Evolutionary conservation across 2,329 filamentous ascomycete species (phyloP).

Genomic region (Arthroderma uncinatum): DNA sequence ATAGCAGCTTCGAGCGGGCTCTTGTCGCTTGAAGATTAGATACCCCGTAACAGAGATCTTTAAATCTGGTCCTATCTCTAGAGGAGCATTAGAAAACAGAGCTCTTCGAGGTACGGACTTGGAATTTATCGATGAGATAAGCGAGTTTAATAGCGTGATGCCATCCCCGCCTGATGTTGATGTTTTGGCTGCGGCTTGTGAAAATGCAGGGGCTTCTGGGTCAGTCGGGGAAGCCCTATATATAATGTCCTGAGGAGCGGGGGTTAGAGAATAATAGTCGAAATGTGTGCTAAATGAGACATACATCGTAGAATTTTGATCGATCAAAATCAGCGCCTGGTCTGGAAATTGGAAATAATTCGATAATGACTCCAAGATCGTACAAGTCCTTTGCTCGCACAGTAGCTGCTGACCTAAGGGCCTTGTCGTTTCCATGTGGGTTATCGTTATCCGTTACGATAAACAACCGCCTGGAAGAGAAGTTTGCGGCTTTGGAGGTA

Average conservation of each 20-base stretch:
- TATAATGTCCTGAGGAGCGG: slow-evolving; percentile 62
- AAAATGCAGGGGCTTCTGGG: slow-evolving; percentile 52
- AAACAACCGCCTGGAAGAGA: slow-evolving; percentile 84
- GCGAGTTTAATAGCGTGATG: slow-evolving; percentile 63
- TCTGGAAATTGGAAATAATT: slow-evolving; percentile 77
- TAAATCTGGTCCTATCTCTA: slow-evolving; percentile 76
- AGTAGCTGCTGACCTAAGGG: slow-evolving; percentile 61
- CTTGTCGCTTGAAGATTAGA: slow-evolving; percentile 74
- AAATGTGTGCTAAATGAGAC: slow-evolving; percentile 15
- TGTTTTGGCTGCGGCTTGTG: slow-evolving; percentile 39
- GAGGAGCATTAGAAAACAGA: slow-evolving; percentile 72
- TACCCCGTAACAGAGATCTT: slow-evolving; percentile 89
- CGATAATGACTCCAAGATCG: slow-evolving; percentile 81
- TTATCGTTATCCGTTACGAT: slow-evolving; percentile 91
- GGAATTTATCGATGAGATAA: slow-evolving; percentile 81
- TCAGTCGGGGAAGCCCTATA: slow-evolving; percentile 63
- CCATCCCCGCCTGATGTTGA: slow-evolving; percentile 62
- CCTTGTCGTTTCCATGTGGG: slow-evolving; percentile 64
- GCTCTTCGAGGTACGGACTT: slow-evolving; percentile 77
- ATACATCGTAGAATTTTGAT: slow-evolving; percentile 80
- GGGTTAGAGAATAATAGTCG: neutral
- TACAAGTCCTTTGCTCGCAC: slow-evolving; percentile 90
- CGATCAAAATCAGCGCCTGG: slow-evolving; percentile 65
- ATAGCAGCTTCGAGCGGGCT: slow-evolving; percentile 69
- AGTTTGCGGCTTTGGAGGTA: slow-evolving; percentile 87